Evolutionary conservation across 176 grass and related monocot species (phyloP).

Genomic region (Lolium multiflorum): DNA sequence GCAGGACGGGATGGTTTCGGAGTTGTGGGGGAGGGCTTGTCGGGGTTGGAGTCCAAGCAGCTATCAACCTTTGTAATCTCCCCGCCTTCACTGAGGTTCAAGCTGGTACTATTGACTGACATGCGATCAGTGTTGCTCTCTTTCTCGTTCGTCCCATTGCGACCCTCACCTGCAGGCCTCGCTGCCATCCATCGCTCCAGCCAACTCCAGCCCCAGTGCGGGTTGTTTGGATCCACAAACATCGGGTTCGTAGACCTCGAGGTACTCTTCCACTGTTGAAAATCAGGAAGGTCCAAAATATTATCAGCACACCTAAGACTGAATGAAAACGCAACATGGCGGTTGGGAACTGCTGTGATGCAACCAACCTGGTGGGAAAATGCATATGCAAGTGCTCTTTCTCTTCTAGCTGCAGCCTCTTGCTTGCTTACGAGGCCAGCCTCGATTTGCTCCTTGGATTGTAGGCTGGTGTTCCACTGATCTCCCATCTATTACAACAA

Average conservation of each 20-base stretch:
- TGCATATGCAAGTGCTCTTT: slow-evolving; percentile 72
- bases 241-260: slow-evolving; percentile 65
- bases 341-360: slow-evolving; percentile 3
- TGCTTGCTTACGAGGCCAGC: slow-evolving; percentile 70
- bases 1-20: slow-evolving; percentile 32
- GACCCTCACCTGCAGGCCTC: slow-evolving; percentile 54
- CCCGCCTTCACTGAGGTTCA: slow-evolving; percentile 34
- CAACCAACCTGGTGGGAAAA: slow-evolving; percentile 71
- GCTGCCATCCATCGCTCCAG: slow-evolving; percentile 81
- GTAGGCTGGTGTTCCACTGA: slow-evolving; percentile 75
- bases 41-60: slow-evolving; percentile 33
- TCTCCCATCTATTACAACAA: slow-evolving; percentile 57
- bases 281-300: slow-evolving; percentile 18
- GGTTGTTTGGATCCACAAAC: slow-evolving; percentile 73
- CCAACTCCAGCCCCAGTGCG: slow-evolving; percentile 86
- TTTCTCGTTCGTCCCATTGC: slow-evolving; percentile 40
- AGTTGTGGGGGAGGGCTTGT: slow-evolving; percentile 29
- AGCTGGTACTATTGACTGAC: slow-evolving; percentile 39
- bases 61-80: slow-evolving; percentile 56
- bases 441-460: slow-evolving; percentile 69
- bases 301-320: not conserved
- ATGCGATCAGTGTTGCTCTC: slow-evolving; percentile 44
- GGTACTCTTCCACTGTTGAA: slow-evolving; percentile 62
- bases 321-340: not conserved
- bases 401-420: slow-evolving; percentile 74